phyloP scores from a whole-genome alignment of 257 asterid species.

The Solanum pinnatisectum region DNA sequence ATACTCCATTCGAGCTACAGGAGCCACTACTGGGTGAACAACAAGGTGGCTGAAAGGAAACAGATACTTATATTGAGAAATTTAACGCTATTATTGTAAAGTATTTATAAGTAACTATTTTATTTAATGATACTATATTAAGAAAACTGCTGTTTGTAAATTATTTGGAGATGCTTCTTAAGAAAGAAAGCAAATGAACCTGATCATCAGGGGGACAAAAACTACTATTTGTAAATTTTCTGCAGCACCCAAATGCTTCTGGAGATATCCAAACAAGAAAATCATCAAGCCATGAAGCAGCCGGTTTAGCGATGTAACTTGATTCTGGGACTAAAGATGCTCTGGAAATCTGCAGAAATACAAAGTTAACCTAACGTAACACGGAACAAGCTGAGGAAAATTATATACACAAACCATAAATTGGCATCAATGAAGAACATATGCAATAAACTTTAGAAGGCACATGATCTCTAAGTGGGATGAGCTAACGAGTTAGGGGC shows the following conservation, averaged over 20 bases:
- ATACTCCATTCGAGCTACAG: constrained; percentile 55
- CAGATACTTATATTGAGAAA: not conserved
- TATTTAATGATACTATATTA: not conserved
- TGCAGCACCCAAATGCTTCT: constrained; percentile 96
- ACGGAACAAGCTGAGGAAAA: not conserved
- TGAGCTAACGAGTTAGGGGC: not conserved
- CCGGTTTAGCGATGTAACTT: constrained; percentile 96
- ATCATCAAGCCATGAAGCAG: constrained; percentile 99
- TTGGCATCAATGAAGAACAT: not conserved
- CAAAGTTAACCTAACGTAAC: constrained; percentile 3
- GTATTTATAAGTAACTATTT: not conserved
- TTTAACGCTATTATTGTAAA: not conserved
- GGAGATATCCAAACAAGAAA: constrained; percentile 97
- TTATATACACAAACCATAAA: not conserved
- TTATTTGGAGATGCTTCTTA: not conserved
- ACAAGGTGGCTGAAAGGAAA: constrained; percentile 86
- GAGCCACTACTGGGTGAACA: constrained; percentile 55
- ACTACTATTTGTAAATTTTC: constrained; percentile 80
- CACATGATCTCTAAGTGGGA: not conserved
- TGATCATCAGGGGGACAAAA: constrained; percentile 96
- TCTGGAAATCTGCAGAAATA: constrained; percentile 66
- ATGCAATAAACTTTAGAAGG: not conserved
- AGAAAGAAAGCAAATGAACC: constrained; percentile 25
- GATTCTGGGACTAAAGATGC: constrained; percentile 84
- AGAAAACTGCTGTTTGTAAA: not conserved